Evolutionary conservation across 108 stramenopile genomes (phyloP).

Genomic region (Cyclostephanos invisitatus): DNA sequence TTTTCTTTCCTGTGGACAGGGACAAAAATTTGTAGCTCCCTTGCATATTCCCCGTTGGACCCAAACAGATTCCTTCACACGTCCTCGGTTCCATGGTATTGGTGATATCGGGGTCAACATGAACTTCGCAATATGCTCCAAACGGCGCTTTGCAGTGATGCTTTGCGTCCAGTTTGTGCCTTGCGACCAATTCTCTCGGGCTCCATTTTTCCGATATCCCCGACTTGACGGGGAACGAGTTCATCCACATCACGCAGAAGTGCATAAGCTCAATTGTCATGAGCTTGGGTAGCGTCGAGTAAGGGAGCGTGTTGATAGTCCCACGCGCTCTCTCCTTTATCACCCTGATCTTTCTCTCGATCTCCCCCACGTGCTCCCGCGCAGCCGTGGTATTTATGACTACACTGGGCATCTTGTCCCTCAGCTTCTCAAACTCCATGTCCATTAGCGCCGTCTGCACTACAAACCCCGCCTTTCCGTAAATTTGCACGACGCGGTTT

Average conservation of each 20-base stretch:
- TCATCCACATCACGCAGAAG: constrained; percentile 21
- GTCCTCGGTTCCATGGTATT: not conserved
- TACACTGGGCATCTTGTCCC: too few species aligned
- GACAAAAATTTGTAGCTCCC: too few species aligned
- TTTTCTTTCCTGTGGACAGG: too few species aligned
- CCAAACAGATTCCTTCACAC: too few species aligned
- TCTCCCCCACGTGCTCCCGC: constrained; percentile 28
- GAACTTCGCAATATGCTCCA: constrained; percentile 5
- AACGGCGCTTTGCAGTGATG: constrained; percentile 9
- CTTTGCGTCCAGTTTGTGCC: not conserved
- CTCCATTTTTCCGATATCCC: constrained; percentile 30
- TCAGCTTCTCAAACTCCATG: too few species aligned
- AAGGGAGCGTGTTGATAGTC: constrained; percentile 24
- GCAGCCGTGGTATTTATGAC: constrained; percentile 22
- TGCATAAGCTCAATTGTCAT: too few species aligned
- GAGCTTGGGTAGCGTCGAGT: constrained; percentile 14
- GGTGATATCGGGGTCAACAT: not conserved
- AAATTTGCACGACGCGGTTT: too few species aligned
- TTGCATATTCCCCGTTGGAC: too few species aligned
- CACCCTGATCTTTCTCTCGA: constrained; percentile 17
- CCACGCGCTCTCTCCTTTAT: constrained; percentile 32
- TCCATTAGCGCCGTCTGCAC: too few species aligned
- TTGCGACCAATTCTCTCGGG: constrained; percentile 17
- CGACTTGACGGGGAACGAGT: constrained; percentile 5
- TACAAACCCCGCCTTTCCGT: too few species aligned